Conservation (phyloP, 2,329 filamentous ascomycete species). For the Diaporthe vexans region DNA sequence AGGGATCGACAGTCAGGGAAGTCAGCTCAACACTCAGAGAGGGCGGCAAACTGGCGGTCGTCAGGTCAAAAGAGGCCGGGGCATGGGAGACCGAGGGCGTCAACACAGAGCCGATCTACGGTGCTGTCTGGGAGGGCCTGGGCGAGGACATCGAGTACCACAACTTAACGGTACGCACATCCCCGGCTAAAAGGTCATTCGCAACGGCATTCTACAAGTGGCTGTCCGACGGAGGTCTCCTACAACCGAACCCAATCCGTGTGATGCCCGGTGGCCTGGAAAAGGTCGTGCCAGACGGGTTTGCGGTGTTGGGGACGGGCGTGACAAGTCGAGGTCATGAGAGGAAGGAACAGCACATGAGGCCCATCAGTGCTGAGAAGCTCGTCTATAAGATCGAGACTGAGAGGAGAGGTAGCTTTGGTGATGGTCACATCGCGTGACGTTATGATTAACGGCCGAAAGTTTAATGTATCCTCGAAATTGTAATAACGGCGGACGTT, state of each 20-base stretch:
- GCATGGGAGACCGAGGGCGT: slow-evolving; percentile 49
- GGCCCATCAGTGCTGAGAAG: slow-evolving; percentile 57
- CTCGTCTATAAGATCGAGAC: slow-evolving; percentile 48
- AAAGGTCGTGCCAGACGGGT: slow-evolving; percentile 47
- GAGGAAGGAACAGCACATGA: slow-evolving; percentile 52
- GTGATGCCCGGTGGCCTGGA: slow-evolving; percentile 51
- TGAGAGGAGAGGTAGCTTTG: slow-evolving; percentile 30
- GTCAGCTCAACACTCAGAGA: slow-evolving; percentile 47
- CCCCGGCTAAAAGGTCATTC: slow-evolving; percentile 47
- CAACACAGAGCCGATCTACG: slow-evolving; percentile 53
- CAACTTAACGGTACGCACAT: slow-evolving; percentile 46
- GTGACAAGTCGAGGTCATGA: slow-evolving; percentile 46
- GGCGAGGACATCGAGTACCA: slow-evolving; percentile 57
- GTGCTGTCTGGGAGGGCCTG: slow-evolving; percentile 59
- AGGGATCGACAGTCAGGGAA: slow-evolving; percentile 52
- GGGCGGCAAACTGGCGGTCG: slow-evolving; percentile 49
- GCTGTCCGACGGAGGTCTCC: slow-evolving; percentile 46
- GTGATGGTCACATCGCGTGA: slow-evolving; percentile 36
- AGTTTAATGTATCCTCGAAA: not conserved
- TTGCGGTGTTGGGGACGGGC: slow-evolving; percentile 46
- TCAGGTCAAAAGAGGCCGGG: slow-evolving; percentile 48
- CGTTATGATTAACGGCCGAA: not conserved
- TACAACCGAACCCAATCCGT: slow-evolving; percentile 50
- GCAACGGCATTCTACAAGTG: slow-evolving; percentile 55
- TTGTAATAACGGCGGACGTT: not conserved